Evolutionary conservation across 148 eudicot genomes (phyloP).

Genomic region (Talinum fruticosum): DNA sequence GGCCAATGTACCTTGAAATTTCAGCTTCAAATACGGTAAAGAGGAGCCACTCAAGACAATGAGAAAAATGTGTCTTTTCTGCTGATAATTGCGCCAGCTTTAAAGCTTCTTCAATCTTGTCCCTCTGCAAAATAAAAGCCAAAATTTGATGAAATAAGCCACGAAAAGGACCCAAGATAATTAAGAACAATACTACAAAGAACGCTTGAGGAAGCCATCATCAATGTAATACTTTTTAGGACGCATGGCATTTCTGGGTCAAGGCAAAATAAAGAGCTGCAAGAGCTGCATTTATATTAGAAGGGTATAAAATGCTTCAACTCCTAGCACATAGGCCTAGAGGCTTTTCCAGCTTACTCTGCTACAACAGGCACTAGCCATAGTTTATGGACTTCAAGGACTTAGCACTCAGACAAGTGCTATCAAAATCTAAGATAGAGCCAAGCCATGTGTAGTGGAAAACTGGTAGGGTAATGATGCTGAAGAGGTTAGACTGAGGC

Average conservation of each 20-base stretch:
- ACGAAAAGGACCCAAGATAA: not conserved
- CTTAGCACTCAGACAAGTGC: too few relatives aligned
- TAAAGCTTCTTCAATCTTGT: constrained; percentile 91
- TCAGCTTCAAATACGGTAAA: constrained; percentile 98
- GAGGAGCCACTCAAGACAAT: constrained; percentile 98
- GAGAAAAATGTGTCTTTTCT: constrained; percentile 95
- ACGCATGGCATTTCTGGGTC: not conserved
- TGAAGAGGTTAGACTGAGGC: too few relatives aligned
- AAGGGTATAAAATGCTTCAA: not conserved
- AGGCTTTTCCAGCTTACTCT: too few relatives aligned
- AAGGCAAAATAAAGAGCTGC: not conserved
- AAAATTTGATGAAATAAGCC: constrained; percentile 7
- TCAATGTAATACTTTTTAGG: not conserved
- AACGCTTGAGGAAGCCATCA: not conserved
- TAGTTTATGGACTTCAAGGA: too few relatives aligned
- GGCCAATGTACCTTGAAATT: constrained; percentile 66
- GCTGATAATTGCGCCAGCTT: constrained; percentile 83
- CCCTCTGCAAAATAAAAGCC: constrained; percentile 52
- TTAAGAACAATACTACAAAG: not conserved
- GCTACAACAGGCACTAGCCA: too few relatives aligned
- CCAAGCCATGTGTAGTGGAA: too few relatives aligned
- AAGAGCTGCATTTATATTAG: not conserved
- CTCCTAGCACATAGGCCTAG: not conserved
- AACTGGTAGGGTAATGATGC: too few relatives aligned
- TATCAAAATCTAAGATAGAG: too few relatives aligned